A percentile compares a stretch with the other conserved stretches of the same genome.
phyloP scores from a whole-genome alignment of 768 basidiomycete species.

The Arthromyces matolae region DNA sequence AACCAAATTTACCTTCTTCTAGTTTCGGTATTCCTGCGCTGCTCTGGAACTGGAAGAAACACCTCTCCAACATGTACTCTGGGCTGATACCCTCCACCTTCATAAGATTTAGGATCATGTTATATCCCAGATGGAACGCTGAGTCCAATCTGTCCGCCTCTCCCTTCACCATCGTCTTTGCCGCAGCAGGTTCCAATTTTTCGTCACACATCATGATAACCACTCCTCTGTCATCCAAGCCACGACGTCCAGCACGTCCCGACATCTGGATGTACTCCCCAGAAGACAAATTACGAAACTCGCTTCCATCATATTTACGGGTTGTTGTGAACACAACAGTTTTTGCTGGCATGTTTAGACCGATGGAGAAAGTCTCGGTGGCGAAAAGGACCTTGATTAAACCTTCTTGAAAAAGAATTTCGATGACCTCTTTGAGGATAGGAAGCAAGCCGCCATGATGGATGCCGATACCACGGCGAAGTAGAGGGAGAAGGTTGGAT shows the following conservation, averaged over 20 bases:
- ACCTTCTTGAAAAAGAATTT: conserved; percentile 97
- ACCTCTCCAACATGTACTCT: conserved; percentile 95
- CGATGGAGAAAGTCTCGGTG: conserved; percentile 97
- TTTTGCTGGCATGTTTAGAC: conserved; percentile 99
- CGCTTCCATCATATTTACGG: conserved; percentile 93
- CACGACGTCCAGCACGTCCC: conserved; percentile 94
- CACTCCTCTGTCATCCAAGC: conserved; percentile 96
- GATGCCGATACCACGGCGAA: conserved; percentile 94
- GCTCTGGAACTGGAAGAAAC: conserved; percentile 99
- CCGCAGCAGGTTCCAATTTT: conserved; percentile 87
- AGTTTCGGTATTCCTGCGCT: conserved; percentile 83
- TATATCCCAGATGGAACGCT: conserved; percentile 97
- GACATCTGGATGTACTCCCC: conserved; percentile 99
- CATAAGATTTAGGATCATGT: conserved; percentile 98
- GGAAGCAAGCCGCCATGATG: conserved; percentile 98
- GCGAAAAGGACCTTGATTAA: conserved; percentile 98
- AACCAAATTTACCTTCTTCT: conserved; percentile 63
- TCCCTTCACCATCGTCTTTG: conserved; percentile 97
- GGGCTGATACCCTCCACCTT: conserved; percentile 98
- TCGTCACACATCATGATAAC: conserved; percentile 99
- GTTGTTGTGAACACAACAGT: conserved; percentile 97
- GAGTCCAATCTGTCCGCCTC: conserved; percentile 96
- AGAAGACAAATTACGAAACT: conserved; percentile 88
- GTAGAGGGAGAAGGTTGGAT: conserved; percentile 83
- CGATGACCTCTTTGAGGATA: conserved; percentile 97